phyloP scores from a whole-genome alignment of 140 eudicot genomes.

The Oenanthe javanica region DNA sequence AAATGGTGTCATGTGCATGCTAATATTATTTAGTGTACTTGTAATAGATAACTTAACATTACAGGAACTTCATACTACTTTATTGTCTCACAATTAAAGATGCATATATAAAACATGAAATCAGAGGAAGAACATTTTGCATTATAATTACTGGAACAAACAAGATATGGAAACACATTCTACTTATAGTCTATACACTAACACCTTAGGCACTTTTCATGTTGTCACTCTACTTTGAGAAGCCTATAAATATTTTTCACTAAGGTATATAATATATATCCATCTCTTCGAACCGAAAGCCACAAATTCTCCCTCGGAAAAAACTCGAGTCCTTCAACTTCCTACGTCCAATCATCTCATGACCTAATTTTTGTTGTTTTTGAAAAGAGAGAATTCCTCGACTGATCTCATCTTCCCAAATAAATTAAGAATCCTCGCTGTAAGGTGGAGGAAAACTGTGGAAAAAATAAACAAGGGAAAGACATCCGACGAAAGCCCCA shows the following conservation, averaged over 20 bases:
- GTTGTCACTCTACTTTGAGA: neutral
- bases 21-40: neutral
- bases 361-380: neutral
- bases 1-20: neutral
- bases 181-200: neutral
- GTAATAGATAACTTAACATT: neutral
- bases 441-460: neutral
- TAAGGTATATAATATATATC: neutral
- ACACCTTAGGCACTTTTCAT: neutral
- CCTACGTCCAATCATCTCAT: neutral
- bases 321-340: neutral
- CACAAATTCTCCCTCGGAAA: neutral
- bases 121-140: neutral
- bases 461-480: neutral
- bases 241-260: neutral
- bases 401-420: neutral
- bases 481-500: neutral
- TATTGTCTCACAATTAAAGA: neutral
- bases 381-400: neutral
- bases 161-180: neutral
- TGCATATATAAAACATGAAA: no score
- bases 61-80: neutral
- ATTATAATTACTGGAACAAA: neutral
- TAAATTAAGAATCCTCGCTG: neutral
- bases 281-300: neutral